These are phyloP conservation scores for Viola pubescens DNA, from an alignment of 441 rosid species.

Conservation along the genomic window DNA sequence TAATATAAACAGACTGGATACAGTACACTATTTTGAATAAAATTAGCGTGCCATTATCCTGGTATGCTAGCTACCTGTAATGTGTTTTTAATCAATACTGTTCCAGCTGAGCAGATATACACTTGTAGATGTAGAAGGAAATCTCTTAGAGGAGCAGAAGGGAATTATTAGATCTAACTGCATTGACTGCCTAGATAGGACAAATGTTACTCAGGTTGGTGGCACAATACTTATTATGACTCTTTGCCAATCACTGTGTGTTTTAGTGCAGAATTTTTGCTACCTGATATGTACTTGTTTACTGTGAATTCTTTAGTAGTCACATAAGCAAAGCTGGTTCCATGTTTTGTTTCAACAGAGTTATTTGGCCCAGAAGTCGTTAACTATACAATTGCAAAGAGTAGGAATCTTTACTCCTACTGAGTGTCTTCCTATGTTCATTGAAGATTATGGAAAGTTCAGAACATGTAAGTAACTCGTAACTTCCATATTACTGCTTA, in stretches of 20 bases:
- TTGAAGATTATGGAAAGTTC: constrained; percentile 59
- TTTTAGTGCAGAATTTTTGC: constrained; percentile 12
- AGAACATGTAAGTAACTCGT: constrained; percentile 49
- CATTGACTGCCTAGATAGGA: constrained; percentile 96
- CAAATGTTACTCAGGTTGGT: constrained; percentile 94
- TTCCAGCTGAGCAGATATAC: constrained; percentile 88
- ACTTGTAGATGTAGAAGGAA: constrained; percentile 57
- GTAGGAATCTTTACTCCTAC: constrained; percentile 44
- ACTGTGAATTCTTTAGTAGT: constrained; percentile 2
- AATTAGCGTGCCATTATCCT: constrained; percentile 19
- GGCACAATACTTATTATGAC: neutral
- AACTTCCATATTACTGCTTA: neutral
- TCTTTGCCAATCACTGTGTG: constrained; percentile 7
- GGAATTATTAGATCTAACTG: constrained; percentile 88
- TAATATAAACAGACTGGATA: constrained; percentile 28
- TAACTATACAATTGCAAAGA: constrained; percentile 63
- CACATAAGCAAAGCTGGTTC: constrained; percentile 2
- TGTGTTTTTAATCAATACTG: constrained; percentile 40
- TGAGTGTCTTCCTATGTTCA: constrained; percentile 57
- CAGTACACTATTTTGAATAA: constrained; percentile 11
- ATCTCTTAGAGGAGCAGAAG: constrained; percentile 72
- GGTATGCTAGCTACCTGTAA: constrained; percentile 30
- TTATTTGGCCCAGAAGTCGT: constrained; percentile 69
- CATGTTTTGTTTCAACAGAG: constrained; percentile 41
- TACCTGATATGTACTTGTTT: constrained; percentile 15